Evolutionary conservation across 306 rosid genomes (phyloP), one percentile per base, ranked within the genome.

Genomic region (Cucurbita argyrosperma): DNA sequence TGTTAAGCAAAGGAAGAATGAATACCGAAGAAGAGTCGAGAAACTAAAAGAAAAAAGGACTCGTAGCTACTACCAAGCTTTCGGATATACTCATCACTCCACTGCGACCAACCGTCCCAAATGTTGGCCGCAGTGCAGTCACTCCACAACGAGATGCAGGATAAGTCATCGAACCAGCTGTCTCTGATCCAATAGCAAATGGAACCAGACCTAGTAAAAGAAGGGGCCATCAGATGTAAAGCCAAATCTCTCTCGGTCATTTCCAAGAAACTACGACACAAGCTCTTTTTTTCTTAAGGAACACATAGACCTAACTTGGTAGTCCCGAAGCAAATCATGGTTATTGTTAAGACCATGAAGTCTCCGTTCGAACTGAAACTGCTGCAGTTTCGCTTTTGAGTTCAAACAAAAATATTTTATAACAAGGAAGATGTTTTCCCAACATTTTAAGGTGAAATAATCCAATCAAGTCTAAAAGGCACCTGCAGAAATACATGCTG

Each of bases 11-110:
- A 37, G 73, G 69, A 64, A 76, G 74, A 38, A 76, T 82, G 54
- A 80, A 60, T 76, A 61, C 37, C 37, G n/a, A 13, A 52, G 19
- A 42, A 11, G 53, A 54, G 21, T 46, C 5, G 35, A 63, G 50
- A 16, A 62, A 35, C 59, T 52, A 77, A 72, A 14, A 30, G 71
- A 35, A 37, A 55, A 54, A 45, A 67, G 39, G 18, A 23, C 35
- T 74, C 18, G 1, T 35, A 18, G 30, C 52, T 51, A 52, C 21
- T 86, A 91, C 96, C 90, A 85, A 74, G 86, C 95, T 92, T 77
- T 92, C 95, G 11, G 96, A 88, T 72, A 92, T 83, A 86, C 95
- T 85, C 92, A 90, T 90, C 23, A 90, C 92, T 74, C 96, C 96
- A 3, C 83, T 92, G 67, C 95, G 88, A 59, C 92, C 97, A 49